phyloP scores from a whole-genome alignment of 1,284 basidiomycete genomes.

The Ceratobasidium sp. region DNA sequence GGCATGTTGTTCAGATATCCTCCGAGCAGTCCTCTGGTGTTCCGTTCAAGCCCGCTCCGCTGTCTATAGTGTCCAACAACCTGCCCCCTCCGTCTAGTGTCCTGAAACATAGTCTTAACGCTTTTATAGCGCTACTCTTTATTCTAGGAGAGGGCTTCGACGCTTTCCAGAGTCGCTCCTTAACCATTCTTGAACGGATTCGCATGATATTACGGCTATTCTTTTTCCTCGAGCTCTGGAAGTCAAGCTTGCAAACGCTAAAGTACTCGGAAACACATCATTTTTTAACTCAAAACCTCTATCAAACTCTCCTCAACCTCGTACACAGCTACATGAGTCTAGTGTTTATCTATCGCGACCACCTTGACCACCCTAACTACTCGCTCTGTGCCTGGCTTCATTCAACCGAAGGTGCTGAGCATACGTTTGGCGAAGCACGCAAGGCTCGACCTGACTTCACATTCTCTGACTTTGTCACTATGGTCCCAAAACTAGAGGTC shows the following conservation, averaged over 20 bases:
- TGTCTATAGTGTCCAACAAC: too few species aligned
- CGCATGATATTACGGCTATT: conserved; percentile 56
- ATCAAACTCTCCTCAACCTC: conserved; percentile 55
- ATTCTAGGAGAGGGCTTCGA: conserved; percentile 59
- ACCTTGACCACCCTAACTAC: conserved; percentile 46
- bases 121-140: conserved; percentile 56
- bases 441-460: conserved; percentile 60
- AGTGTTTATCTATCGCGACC: conserved; percentile 58
- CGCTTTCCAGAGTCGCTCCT: conserved; percentile 58
- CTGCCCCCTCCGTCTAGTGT: too few species aligned
- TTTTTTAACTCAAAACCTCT: conserved; percentile 57
- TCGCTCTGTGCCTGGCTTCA: conserved; percentile 61
- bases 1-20: conserved; percentile 45
- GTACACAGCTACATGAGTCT: conserved; percentile 57
- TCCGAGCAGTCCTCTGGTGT: not conserved
- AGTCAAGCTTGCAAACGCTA: conserved; percentile 51
- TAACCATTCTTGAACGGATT: conserved; percentile 56
- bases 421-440: conserved; percentile 57
- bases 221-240: conserved; percentile 59
- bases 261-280: conserved; percentile 52
- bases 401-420: conserved; percentile 58
- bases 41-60: not conserved
- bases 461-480: conserved; percentile 56
- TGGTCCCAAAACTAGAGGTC: conserved; percentile 54
- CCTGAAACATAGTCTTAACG: conserved; percentile 41